phyloP scores from a whole-genome alignment of 257 asterid genomes.

The Fraxinus quadrangulata region DNA sequence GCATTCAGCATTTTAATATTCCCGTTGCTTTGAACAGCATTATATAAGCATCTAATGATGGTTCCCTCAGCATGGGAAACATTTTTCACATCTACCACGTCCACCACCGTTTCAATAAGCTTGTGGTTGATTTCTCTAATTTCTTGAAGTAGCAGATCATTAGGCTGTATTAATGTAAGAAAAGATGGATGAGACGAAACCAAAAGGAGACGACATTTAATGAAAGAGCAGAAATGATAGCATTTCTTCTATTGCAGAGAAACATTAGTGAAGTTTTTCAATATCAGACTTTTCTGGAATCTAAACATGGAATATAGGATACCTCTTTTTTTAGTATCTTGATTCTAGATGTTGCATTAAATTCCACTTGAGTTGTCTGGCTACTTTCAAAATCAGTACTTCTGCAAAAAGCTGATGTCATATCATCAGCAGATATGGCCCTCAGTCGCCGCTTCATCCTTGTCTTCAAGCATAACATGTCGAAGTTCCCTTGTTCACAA shows the following conservation, averaged over 20 bases:
- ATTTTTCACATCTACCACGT: constrained; percentile 34
- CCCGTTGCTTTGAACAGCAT: constrained; percentile 37
- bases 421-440: constrained; percentile 13
- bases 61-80: constrained; percentile 30
- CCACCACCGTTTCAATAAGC: constrained; percentile 47
- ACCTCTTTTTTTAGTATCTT: constrained; percentile 42
- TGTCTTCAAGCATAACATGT: neutral
- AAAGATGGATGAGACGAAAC: neutral
- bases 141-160: constrained; percentile 41
- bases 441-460: constrained; percentile 34
- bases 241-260: neutral
- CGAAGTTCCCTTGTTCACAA: constrained; percentile 17
- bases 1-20: constrained; percentile 16
- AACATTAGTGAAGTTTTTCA: neutral
- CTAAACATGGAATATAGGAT: too few relatives aligned
- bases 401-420: neutral
- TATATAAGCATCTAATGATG: constrained; percentile 40
- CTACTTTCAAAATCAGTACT: neutral
- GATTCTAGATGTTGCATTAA: neutral
- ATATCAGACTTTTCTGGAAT: too few relatives aligned
- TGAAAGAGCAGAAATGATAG: neutral
- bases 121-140: constrained; percentile 44
- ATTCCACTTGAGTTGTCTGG: constrained; percentile 12
- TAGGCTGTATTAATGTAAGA: constrained; percentile 33
- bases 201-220: neutral